Base-by-base conservation (phyloP, 306 rosid species). In the Herpetospermum pedunculosum region DNA sequence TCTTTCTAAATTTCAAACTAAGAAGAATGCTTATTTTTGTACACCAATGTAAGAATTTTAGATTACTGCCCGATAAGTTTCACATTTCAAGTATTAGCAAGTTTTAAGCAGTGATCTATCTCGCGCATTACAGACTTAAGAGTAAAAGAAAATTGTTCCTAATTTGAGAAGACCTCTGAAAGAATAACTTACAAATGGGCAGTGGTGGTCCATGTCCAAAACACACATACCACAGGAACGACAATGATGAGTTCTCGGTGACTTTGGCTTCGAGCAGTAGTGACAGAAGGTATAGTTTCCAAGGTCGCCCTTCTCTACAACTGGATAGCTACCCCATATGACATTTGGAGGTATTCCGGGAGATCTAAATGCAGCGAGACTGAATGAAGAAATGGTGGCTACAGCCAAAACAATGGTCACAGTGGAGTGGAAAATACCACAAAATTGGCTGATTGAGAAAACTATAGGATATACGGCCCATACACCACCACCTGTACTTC, bases 121-220 rank as follows among this genome's bases (percentile, higher is more conserved):
- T 12, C 15, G 47, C 23, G 4, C 52, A 41, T 5, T 14, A 14
- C 21, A 0, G 29, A 67, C 21, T 11, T 23, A 43, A 43, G 30
- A 21, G 52, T 38, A 41, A 41, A 41, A 13, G 32, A 67, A 67
- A 38, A 12, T 67, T 41, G 72, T 67, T 67, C 72, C 72, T 41
- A 23, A 41, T 40, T 41, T 47, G 28, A 70, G 75, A 47, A 70
- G 43, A 41, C 13, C 43, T 16, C 40, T 26, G 19, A 10, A 40
- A 60, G 44, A 30, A 75, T 73, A 58, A 88, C 97, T 89, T 85
- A 94, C 98, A 85, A 94, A 94, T 71, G 98, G 98, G 80, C 98
- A 94, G 77, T 94, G 97, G 82, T 94, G 98, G 90, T 94, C 98
- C 98, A 91, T 94, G 85, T 94, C 98, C 81, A 86, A 70, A 53